Percentiles rank a stretch among this genome's conserved stretches.
phyloP scores from a whole-genome alignment of 495 filamentous ascomycete genomes.

The Podospora didyma region DNA sequence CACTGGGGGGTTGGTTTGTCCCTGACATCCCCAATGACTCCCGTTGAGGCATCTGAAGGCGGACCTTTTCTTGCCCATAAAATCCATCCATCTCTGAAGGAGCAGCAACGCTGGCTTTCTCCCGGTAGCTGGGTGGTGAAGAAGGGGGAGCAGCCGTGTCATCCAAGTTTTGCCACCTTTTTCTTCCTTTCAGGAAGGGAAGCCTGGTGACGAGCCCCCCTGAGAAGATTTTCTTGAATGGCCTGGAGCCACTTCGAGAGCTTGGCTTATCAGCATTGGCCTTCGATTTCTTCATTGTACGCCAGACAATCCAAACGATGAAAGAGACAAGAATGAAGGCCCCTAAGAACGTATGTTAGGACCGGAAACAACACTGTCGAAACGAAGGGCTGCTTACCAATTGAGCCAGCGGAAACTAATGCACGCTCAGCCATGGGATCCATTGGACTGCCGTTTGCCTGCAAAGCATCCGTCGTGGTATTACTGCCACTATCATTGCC shows the following conservation, averaged over 20 bases:
- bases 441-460: slow-evolving; percentile 23
- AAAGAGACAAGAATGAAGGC: slow-evolving; percentile 40
- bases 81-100: slow-evolving; percentile 15
- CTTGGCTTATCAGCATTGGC: slow-evolving; percentile 11
- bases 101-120: slow-evolving; percentile 18
- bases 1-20: no score
- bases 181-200: slow-evolving; percentile 13
- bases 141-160: slow-evolving; percentile 3
- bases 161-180: slow-evolving; percentile 21
- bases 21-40: no score
- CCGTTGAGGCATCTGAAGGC: slow-evolving; percentile 1
- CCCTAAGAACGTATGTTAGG: slow-evolving; percentile 20
- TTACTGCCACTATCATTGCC: slow-evolving; percentile 12
- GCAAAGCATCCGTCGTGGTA: slow-evolving; percentile 5
- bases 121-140: slow-evolving; percentile 31
- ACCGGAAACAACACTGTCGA: neutral
- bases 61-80: slow-evolving; percentile 26
- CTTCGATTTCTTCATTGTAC: slow-evolving; percentile 32
- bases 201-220: slow-evolving; percentile 3
- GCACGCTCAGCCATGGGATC: slow-evolving; percentile 38
- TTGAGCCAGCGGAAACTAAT: slow-evolving; percentile 45
- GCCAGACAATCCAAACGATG: slow-evolving; percentile 35
- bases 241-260: slow-evolving; percentile 3
- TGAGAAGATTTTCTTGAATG: slow-evolving; percentile 6
- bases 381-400: slow-evolving; percentile 30